These are phyloP conservation scores for Megacollybia marginata DNA, from an alignment of 768 basidiomycete species.

Conservation along the genomic window DNA sequence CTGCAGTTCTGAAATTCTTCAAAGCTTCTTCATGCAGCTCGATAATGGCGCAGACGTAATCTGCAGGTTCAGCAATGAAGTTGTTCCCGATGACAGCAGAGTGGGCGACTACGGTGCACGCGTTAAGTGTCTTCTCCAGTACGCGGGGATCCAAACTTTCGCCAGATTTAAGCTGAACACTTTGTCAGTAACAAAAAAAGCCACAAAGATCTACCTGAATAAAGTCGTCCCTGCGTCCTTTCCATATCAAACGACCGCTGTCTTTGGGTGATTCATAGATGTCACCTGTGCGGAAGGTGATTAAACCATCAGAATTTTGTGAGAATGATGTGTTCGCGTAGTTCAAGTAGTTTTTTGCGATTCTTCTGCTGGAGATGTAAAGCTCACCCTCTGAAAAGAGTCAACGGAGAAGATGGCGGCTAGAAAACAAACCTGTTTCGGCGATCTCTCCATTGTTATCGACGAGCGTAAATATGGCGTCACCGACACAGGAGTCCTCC, in stretches of 20 bases:
- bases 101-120: slow-evolving; percentile 15
- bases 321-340: no score
- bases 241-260: no score
- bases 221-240: no score
- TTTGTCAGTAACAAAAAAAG: no score
- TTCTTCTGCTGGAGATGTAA: slow-evolving; percentile 18
- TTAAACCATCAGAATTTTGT: no score
- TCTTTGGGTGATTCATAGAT: no score
- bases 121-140: slow-evolving; percentile 20
- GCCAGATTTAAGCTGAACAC: slow-evolving; percentile 22
- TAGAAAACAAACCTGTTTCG: slow-evolving; percentile 3
- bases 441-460: slow-evolving; percentile 14
- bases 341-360: slow-evolving; percentile 21
- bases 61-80: slow-evolving; percentile 21
- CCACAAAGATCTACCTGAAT: slow-evolving; percentile 7
- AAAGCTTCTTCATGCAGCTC: slow-evolving; percentile 8
- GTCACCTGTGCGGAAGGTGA: no score
- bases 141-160: slow-evolving; percentile 27
- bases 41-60: slow-evolving; percentile 23
- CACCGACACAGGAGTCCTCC: slow-evolving; percentile 16
- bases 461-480: slow-evolving; percentile 17
- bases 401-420: not conserved
- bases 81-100: slow-evolving; percentile 26
- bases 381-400: slow-evolving; percentile 21
- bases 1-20: slow-evolving; percentile 1